These are phyloP conservation scores for Monosporascus sp. DNA, from an alignment of 2,329 filamentous ascomycete genomes.

Conservation along the genomic window DNA sequence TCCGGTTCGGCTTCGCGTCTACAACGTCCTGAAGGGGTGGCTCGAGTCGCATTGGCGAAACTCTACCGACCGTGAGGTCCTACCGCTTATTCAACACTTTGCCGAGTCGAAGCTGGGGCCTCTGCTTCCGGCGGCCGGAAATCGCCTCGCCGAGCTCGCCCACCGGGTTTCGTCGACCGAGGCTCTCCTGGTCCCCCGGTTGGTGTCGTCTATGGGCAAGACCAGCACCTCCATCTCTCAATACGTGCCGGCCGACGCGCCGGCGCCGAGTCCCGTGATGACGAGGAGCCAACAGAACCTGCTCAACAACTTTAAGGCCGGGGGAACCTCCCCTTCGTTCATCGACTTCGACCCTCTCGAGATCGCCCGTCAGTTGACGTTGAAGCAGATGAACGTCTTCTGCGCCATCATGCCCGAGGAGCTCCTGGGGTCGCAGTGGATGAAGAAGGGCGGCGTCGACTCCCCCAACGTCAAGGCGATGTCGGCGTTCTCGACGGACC, in stretches of 20 bases:
- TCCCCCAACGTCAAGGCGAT: conserved; percentile 91
- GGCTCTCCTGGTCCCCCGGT: conserved; percentile 71
- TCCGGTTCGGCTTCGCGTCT: conserved; percentile 83
- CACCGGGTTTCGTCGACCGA: conserved; percentile 71
- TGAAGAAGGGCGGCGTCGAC: conserved; percentile 73
- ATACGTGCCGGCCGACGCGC: conserved; percentile 65
- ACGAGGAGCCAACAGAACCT: conserved; percentile 71
- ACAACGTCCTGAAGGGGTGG: conserved; percentile 97
- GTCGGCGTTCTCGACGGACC: conserved; percentile 85
- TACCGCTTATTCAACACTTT: conserved; percentile 74
- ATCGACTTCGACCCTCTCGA: conserved; percentile 90
- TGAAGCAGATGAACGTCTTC: conserved; percentile 88
- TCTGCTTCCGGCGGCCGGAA: conserved; percentile 70
- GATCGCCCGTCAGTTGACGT: conserved; percentile 83
- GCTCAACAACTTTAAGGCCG: conserved; percentile 69
- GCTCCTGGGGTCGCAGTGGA: conserved; percentile 88
- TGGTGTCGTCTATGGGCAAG: conserved; percentile 84
- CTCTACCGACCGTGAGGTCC: conserved; percentile 69
- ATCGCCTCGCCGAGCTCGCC: conserved; percentile 73
- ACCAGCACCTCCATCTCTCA: conserved; percentile 70
- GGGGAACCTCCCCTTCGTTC: conserved; percentile 65
- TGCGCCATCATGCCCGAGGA: conserved; percentile 90
- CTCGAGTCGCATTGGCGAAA: conserved; percentile 92
- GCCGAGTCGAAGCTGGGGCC: conserved; percentile 65
- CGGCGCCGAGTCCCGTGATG: conserved; percentile 64